Evolutionary conservation across 345 rosid genomes (phyloP), one percentile per base, ranked within the genome.

Genomic region (Fremontodendron californicum): DNA sequence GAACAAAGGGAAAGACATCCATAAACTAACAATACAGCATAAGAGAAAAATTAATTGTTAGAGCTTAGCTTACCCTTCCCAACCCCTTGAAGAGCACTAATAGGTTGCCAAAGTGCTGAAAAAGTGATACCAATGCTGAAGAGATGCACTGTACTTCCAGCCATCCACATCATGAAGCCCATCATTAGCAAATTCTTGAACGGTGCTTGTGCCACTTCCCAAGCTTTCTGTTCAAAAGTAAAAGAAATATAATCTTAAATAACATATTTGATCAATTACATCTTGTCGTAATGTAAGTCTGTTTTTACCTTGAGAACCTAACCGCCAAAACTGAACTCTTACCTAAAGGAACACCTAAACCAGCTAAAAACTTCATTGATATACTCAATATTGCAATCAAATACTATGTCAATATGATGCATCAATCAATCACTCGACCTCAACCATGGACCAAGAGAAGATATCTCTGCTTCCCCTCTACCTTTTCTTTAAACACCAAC

Each of bases 111-210:
- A 75, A 96, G 98, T 80, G 99, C 98, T 10, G 99, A 96, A 83
- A 96, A 92, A 0, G 97, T 94, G 71, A 96, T 96, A 40, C 99
- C 99, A 78, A 96, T 96, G 84, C 99, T 96, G 79, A 96, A 96
- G 15, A 96, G 93, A 87, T 96, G 99, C 65, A 96, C 99, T 2
- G 97, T 92, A 77, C 92, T 96, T 69, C 99, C 99, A 85, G 98
- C 98, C 99, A 96, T 96, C 99, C 99, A 96, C 99, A 96, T 96
- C 99, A 96, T 96, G 83, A 96, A 96, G 2, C 99, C 99, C 99
- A 96, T 96, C 99, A 96, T 96, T 80, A 94, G 64, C 92, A 96
- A 87, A 85, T 94, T 96, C 91, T 91, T 96, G 84, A 96, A 91
- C 0, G 99, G 98, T 13, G 94, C 97, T 78, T 96, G 99, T 9